Evolutionary conservation across 2,329 filamentous ascomycete genomes (phyloP).

Genomic region (Metarhizium brunneum): DNA sequence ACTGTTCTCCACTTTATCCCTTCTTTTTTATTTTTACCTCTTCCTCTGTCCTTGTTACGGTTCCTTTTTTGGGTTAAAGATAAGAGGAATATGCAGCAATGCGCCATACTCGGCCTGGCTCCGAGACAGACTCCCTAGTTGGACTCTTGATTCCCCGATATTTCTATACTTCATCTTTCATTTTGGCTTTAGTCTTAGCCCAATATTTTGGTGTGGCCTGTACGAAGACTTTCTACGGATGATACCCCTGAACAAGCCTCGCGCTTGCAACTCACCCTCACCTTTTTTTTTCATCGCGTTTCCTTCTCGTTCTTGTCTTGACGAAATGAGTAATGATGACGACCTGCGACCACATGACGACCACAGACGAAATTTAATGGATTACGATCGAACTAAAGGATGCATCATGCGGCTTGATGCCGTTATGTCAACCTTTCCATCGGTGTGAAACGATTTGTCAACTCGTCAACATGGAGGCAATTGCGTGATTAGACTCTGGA

Average conservation of each 20-base stretch:
- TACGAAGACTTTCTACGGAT: conserved; percentile 10
- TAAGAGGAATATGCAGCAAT: conserved; percentile 56
- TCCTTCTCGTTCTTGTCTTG: conserved; percentile 28
- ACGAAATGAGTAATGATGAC: conserved; percentile 38
- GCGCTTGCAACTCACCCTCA: conserved; percentile 19
- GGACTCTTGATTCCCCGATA: conserved; percentile 14
- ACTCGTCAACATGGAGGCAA: neutral
- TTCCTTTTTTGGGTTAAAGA: conserved; percentile 26
- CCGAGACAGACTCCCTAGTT: conserved; percentile 33
- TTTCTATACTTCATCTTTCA: conserved; percentile 9
- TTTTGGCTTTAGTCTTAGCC: conserved; percentile 9
- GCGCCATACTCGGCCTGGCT: conserved; percentile 41
- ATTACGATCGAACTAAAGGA: conserved; percentile 11
- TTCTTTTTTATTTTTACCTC: conserved; percentile 18
- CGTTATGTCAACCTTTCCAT: conserved; percentile 17
- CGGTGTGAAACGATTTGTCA: conserved; percentile 17
- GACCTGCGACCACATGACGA: conserved; percentile 17
- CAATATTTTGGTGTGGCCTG: conserved; percentile 16
- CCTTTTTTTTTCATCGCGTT: conserved; percentile 22
- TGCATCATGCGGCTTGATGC: conserved; percentile 22
- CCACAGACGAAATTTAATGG: conserved; percentile 11
- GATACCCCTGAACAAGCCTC: conserved; percentile 11
- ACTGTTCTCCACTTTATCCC: conserved; percentile 11
- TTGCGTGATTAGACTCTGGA: conserved; percentile 9
- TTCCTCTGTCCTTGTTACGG: conserved; percentile 19